These are phyloP conservation scores for Astrephomene gubernaculifera DNA, from an alignment of 139 green algal species.

Conservation along the genomic window DNA sequence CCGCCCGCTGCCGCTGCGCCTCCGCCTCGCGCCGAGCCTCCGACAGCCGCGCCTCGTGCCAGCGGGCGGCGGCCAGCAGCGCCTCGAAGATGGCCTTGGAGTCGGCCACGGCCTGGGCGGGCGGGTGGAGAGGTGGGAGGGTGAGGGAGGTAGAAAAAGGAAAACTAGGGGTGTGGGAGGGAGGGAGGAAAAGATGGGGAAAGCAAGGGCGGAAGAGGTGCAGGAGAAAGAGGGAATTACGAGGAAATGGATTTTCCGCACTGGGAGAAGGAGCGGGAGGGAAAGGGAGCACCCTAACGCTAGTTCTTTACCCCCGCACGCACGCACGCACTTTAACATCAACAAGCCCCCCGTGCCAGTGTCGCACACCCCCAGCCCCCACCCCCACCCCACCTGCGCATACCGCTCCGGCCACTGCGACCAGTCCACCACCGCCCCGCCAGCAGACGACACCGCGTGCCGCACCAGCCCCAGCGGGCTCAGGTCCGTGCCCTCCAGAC, in stretches of 20 bases:
- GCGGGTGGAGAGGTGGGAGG: background rate
- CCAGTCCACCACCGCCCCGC: constrained; percentile 9
- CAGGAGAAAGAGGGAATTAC: too few relatives aligned
- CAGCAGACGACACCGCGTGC: background rate
- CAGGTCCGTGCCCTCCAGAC: constrained; percentile 17
- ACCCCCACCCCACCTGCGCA: constrained; percentile 5
- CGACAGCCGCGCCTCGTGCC: background rate
- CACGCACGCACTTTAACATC: too few relatives aligned
- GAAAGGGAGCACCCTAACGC: too few relatives aligned
- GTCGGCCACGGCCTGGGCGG: constrained; percentile 12
- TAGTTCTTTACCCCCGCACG: too few relatives aligned
- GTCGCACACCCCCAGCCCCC: too few relatives aligned
- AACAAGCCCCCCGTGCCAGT: too few relatives aligned
- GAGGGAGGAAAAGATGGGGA: background rate
- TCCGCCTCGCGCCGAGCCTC: constrained; percentile 1
- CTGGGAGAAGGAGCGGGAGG: too few relatives aligned
- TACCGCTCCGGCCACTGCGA: constrained; percentile 33
- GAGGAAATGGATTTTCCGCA: too few relatives aligned
- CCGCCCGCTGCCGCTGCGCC: background rate
- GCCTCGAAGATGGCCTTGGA: constrained; percentile 11
- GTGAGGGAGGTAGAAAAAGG: background rate
- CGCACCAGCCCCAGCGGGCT: constrained; percentile 26
- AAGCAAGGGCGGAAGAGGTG: too few relatives aligned
- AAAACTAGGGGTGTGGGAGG: background rate
- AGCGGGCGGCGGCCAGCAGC: background rate